phyloP scores from a whole-genome alignment of 164 flowering plant genomes.

The Annona squamosa region DNA sequence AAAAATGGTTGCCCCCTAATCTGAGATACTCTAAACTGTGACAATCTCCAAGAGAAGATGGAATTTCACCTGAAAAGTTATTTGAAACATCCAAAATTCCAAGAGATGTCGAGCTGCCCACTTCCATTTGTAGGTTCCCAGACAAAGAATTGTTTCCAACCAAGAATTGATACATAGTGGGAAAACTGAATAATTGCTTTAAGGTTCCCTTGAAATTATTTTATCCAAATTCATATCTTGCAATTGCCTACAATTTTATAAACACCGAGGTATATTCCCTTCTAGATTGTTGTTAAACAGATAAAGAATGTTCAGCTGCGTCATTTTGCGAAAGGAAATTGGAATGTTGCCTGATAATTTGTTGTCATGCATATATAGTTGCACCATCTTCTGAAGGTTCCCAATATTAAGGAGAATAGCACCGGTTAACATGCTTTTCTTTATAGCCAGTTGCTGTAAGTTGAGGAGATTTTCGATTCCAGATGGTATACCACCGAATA shows the following conservation, averaged over 20 bases:
- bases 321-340: conserved; percentile 9
- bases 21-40: neutral
- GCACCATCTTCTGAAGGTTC: neutral
- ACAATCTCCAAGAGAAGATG: neutral
- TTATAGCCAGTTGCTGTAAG: neutral
- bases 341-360: conserved; percentile 9
- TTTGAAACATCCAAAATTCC: neutral
- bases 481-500: conserved; percentile 30
- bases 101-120: neutral
- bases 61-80: conserved; percentile 1
- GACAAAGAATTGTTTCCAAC: neutral
- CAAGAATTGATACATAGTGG: neutral
- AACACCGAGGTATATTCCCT: conserved; percentile 13
- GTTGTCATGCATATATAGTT: neutral
- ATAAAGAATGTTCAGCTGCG: neutral
- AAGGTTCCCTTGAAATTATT: neutral
- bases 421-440: neutral
- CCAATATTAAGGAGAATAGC: neutral
- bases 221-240: neutral
- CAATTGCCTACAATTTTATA: neutral
- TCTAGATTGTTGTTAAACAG: conserved; percentile 1
- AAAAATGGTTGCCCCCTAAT: neutral
- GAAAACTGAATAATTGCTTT: neutral
- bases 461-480: neutral
- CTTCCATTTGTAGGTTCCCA: neutral